These are phyloP conservation scores for Luzula sylvatica DNA, from an alignment of 176 grass and related monocot genomes.

Conservation along the genomic window DNA sequence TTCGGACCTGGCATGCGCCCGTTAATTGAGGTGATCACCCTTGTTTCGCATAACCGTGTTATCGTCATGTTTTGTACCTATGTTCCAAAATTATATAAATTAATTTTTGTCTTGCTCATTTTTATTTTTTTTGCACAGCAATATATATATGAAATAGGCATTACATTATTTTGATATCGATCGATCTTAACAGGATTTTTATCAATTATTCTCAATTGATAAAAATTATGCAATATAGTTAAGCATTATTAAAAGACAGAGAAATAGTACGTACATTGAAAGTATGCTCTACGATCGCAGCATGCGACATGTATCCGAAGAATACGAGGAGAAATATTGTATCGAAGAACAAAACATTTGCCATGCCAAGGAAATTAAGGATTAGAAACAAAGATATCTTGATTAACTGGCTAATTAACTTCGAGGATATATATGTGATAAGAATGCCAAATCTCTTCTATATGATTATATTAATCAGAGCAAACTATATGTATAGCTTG, in stretches of 20 bases:
- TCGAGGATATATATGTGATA: too few species aligned
- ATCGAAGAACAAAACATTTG: constrained; percentile 6
- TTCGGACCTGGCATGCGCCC: constrained; percentile 36
- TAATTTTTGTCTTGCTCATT: too few species aligned
- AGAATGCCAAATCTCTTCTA: too few species aligned
- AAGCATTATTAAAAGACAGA: background rate
- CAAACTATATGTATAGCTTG: too few species aligned
- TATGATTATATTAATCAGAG: too few species aligned
- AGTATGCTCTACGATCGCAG: constrained; percentile 41
- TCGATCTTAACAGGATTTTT: background rate
- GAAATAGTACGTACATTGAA: constrained; percentile 30
- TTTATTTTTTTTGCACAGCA: too few species aligned
- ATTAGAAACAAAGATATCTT: too few species aligned
- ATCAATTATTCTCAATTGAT: background rate
- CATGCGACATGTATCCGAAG: constrained; percentile 19
- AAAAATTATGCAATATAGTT: too few species aligned
- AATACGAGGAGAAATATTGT: constrained; percentile 18
- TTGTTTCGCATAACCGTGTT: constrained; percentile 28
- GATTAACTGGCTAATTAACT: too few species aligned
- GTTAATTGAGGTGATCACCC: constrained; percentile 32
- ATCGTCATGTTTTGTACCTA: constrained; percentile 41
- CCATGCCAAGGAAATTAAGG: constrained; percentile 9
- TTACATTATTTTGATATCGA: too few species aligned
- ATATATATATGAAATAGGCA: too few species aligned
- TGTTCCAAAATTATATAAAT: too few species aligned